Evolutionary conservation across 1,284 basidiomycete genomes (phyloP).

Genomic region (Sanguinoderma infundibulare): DNA sequence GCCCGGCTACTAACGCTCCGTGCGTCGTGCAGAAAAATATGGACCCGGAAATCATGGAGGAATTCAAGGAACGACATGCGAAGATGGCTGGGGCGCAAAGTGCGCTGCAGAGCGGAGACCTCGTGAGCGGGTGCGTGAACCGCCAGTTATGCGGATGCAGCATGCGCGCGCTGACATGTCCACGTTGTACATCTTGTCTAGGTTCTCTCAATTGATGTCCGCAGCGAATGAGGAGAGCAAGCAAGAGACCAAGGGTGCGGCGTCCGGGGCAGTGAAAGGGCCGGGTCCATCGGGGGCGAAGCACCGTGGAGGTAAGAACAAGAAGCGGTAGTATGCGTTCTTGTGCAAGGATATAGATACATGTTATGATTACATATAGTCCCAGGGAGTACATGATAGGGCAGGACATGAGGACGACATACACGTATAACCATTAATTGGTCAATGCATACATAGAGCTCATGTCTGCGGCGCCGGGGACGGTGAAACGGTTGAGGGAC

Average conservation of each 20-base stretch:
- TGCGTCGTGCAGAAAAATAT: slow-evolving; percentile 64
- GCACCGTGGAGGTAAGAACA: slow-evolving; percentile 33
- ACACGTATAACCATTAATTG: no score
- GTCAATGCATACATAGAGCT: not conserved
- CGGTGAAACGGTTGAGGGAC: not conserved
- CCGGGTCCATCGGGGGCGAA: slow-evolving; percentile 25
- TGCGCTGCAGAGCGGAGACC: slow-evolving; percentile 60
- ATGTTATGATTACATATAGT: slow-evolving; percentile 18
- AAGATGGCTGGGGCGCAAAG: slow-evolving; percentile 63
- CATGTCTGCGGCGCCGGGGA: slow-evolving; percentile 6
- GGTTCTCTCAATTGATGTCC: slow-evolving; percentile 33
- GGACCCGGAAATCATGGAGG: slow-evolving; percentile 77
- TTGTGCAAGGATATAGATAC: slow-evolving; percentile 9
- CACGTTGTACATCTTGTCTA: slow-evolving; percentile 5
- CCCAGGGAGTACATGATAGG: slow-evolving; percentile 2
- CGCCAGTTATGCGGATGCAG: not conserved
- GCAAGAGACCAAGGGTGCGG: slow-evolving; percentile 28
- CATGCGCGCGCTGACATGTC: not conserved
- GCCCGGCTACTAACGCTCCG: not conserved
- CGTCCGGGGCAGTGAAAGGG: slow-evolving; percentile 23
- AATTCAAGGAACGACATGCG: slow-evolving; percentile 71
- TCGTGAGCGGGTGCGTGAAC: slow-evolving; percentile 42
- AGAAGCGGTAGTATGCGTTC: slow-evolving; percentile 25
- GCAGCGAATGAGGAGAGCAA: slow-evolving; percentile 28
- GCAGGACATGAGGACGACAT: not conserved